A percentile compares a stretch with the other conserved stretches of the same genome.
Conservation (phyloP, 345 rosid genomes). For the Dipteronia dyeriana region DNA sequence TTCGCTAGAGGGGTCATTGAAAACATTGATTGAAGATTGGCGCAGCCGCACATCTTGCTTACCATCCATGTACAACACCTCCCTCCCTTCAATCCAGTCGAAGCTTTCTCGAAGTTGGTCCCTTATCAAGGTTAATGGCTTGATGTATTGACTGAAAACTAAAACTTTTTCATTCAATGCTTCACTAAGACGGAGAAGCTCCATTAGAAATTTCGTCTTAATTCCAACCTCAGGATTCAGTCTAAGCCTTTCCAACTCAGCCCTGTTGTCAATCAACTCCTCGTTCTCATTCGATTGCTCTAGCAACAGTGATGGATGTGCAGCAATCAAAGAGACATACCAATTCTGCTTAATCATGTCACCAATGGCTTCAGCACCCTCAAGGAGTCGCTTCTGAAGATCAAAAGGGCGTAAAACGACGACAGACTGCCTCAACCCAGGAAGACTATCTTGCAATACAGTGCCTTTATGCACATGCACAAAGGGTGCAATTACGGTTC, state of each 20-base stretch:
- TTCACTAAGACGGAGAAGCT: slow-evolving; percentile 48
- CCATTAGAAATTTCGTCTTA: slow-evolving; percentile 59
- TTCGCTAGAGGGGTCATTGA: slow-evolving; percentile 52
- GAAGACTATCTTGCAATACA: slow-evolving; percentile 57
- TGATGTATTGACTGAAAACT: slow-evolving; percentile 64
- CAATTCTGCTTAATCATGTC: slow-evolving; percentile 29
- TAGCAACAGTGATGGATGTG: slow-evolving; percentile 62
- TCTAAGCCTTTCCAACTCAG: slow-evolving; percentile 28
- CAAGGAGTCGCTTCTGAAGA: slow-evolving; percentile 48
- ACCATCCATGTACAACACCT: slow-evolving; percentile 59
- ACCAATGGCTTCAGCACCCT: slow-evolving; percentile 13
- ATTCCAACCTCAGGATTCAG: slow-evolving; percentile 48
- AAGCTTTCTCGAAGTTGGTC: slow-evolving; percentile 40
- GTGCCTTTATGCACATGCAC: slow-evolving; percentile 74
- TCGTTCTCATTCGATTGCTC: slow-evolving; percentile 10
- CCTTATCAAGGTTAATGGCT: slow-evolving; percentile 46
- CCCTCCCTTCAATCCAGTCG: slow-evolving; percentile 51
- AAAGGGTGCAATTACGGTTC: slow-evolving; percentile 49
- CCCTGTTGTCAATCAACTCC: slow-evolving; percentile 5
- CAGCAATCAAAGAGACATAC: slow-evolving; percentile 46
- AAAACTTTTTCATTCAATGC: slow-evolving; percentile 59
- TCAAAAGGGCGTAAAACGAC: slow-evolving; percentile 50
- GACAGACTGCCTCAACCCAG: slow-evolving; percentile 59
- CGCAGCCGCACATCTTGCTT: slow-evolving; percentile 35
- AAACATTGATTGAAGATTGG: slow-evolving; percentile 47